Conservation (phyloP, 2,329 filamentous ascomycete species). For the Cladosporium sp. region DNA sequence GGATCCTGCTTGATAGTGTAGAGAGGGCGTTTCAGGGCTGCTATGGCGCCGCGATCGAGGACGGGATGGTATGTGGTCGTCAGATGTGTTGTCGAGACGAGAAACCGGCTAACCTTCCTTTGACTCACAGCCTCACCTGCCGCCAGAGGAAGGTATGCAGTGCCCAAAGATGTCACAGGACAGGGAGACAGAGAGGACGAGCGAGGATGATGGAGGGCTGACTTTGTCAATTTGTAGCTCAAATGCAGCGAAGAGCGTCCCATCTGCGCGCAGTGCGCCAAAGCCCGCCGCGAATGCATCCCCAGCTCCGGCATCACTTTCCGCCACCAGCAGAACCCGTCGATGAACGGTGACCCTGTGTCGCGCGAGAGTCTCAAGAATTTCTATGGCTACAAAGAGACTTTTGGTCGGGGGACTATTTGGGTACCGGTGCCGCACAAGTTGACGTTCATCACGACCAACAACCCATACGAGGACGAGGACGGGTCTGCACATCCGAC, state of each 20-base stretch:
- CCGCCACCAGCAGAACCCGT: constrained; percentile 68
- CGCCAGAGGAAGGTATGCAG: constrained; percentile 35
- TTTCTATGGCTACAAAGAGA: constrained; percentile 68
- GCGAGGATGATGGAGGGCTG: constrained; percentile 6
- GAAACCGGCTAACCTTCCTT: constrained; percentile 32
- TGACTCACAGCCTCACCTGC: constrained; percentile 33
- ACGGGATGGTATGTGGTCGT: constrained; percentile 36
- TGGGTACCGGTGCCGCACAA: constrained; percentile 64
- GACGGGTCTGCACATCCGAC: constrained; percentile 20
- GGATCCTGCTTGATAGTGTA: neutral
- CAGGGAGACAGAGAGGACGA: neutral
- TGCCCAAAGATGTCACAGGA: neutral
- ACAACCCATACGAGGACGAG: constrained; percentile 59
- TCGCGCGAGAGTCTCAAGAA: constrained; percentile 54
- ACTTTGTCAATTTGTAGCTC: constrained; percentile 43
- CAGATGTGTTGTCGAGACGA: constrained; percentile 3
- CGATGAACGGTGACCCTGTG: constrained; percentile 58
- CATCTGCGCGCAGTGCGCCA: constrained; percentile 60
- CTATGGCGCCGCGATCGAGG: constrained; percentile 35
- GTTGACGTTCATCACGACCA: constrained; percentile 62
- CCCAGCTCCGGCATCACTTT: constrained; percentile 65
- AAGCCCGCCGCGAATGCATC: constrained; percentile 60
- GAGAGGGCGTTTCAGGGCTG: constrained; percentile 4
- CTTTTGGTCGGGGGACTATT: constrained; percentile 60
- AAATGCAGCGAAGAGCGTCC: constrained; percentile 66